Evolutionary conservation across 164 flowering plant genomes (phyloP).

Genomic region (Vitis rotundifolia): DNA sequence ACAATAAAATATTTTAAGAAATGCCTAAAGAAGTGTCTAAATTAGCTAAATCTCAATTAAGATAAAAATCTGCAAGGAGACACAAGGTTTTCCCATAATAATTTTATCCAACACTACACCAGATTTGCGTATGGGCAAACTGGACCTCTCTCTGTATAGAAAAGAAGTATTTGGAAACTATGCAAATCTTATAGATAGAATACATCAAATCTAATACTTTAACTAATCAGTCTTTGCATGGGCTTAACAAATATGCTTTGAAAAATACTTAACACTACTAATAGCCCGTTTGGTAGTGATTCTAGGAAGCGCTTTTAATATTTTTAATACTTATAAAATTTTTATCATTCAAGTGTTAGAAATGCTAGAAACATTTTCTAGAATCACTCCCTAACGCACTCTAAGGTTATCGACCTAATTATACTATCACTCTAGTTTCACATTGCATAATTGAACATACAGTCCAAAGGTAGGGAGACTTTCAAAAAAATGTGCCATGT

Average conservation of each 20-base stretch:
- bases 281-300: too few relatives aligned
- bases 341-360: too few relatives aligned
- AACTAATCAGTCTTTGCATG: neutral
- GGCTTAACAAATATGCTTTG: neutral
- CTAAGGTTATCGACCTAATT: neutral
- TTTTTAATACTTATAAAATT: too few relatives aligned
- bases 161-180: neutral
- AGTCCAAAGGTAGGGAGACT: neutral
- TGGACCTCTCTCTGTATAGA: neutral
- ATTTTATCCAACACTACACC: too few relatives aligned
- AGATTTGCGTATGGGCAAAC: too few relatives aligned
- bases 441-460: neutral
- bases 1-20: too few relatives aligned
- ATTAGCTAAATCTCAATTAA: too few relatives aligned
- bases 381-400: too few relatives aligned
- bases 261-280: neutral
- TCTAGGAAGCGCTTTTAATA: too few relatives aligned
- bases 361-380: too few relatives aligned
- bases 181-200: neutral
- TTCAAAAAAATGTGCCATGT: neutral
- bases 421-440: neutral
- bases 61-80: too few relatives aligned
- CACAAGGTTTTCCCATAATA: neutral
- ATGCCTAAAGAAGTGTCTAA: too few relatives aligned
- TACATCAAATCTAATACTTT: neutral